These are phyloP conservation scores for Verticillium longisporum DNA, from an alignment of 2,329 filamentous ascomycete genomes.

Conservation along the genomic window DNA sequence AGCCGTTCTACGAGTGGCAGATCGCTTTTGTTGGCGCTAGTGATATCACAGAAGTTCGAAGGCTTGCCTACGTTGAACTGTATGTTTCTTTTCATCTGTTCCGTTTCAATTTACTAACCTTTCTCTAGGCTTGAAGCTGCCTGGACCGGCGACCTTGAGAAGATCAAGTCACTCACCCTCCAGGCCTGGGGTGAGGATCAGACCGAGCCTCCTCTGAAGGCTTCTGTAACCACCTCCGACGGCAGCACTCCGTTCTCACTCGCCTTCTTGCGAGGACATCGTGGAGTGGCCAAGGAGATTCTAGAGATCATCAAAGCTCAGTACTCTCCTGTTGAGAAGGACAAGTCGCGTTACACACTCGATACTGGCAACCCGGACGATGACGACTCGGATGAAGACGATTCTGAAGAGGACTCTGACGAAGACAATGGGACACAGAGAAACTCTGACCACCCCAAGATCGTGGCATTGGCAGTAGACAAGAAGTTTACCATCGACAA, in stretches of 20 bases:
- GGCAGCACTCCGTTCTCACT: conserved; percentile 58
- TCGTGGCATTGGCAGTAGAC: conserved; percentile 51
- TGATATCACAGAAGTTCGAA: conserved; percentile 48
- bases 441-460: conserved; percentile 29
- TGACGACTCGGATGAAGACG: conserved; percentile 28
- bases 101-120: conserved; percentile 13
- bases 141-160: conserved; percentile 62
- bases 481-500: conserved; percentile 70
- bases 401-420: conserved; percentile 22
- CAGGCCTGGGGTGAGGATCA: conserved; percentile 47
- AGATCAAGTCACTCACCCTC: conserved; percentile 59
- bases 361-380: conserved; percentile 25
- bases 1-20: conserved; percentile 34
- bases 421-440: conserved; percentile 23
- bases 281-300: conserved; percentile 55
- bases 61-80: conserved; percentile 56
- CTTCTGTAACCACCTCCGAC: conserved; percentile 49
- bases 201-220: conserved; percentile 53
- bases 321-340: conserved; percentile 50
- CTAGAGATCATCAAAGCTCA: conserved; percentile 66
- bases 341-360: conserved; percentile 43
- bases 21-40: conserved; percentile 47
- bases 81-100: conserved; percentile 29
- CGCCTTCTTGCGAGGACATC: conserved; percentile 59
- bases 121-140: conserved; percentile 59